These are phyloP conservation scores for Blastobotrys mokoenaii DNA, from an alignment of 805 yeast genomes.

Conservation along the genomic window DNA sequence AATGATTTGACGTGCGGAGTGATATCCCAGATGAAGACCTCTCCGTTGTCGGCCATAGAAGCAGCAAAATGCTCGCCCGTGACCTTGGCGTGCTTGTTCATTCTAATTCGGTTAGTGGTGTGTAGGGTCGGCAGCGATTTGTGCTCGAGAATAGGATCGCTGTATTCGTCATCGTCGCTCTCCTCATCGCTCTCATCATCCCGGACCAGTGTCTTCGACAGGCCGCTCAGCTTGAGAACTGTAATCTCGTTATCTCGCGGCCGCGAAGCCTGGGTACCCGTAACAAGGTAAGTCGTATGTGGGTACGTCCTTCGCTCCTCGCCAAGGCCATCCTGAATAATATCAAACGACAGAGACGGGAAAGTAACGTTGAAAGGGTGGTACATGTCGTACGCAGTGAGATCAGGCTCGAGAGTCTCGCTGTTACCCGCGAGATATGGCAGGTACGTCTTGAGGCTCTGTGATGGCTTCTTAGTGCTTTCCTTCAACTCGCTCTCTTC, in stretches of 20 bases:
- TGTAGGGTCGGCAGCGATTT: slow-evolving; percentile 68
- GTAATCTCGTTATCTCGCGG: slow-evolving; percentile 83
- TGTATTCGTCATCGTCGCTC: slow-evolving; percentile 64
- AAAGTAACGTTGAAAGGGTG: slow-evolving; percentile 91
- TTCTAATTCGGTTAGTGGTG: slow-evolving; percentile 85
- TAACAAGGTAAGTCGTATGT: slow-evolving; percentile 72
- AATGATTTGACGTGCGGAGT: slow-evolving; percentile 74
- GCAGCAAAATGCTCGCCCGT: slow-evolving; percentile 85
- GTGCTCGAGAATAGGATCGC: slow-evolving; percentile 81
- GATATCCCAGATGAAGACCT: slow-evolving; percentile 76
- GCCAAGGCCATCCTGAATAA: slow-evolving; percentile 81
- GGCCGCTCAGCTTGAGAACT: slow-evolving; percentile 71
- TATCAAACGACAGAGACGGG: slow-evolving; percentile 92
- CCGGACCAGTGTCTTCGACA: slow-evolving; percentile 78
- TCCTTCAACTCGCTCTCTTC: slow-evolving; percentile 26
- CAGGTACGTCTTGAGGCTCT: too few species aligned
- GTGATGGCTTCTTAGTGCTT: slow-evolving; percentile 26
- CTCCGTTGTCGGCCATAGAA: slow-evolving; percentile 83
- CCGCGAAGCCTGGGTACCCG: slow-evolving; percentile 89
- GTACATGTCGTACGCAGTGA: slow-evolving; percentile 90
- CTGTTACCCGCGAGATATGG: slow-evolving; percentile 54
- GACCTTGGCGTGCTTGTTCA: slow-evolving; percentile 63
- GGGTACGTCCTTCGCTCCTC: slow-evolving; percentile 85
- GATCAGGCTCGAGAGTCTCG: slow-evolving; percentile 94
- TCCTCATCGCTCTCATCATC: slow-evolving; percentile 71